Base-by-base conservation (phyloP, 805 yeast species). In the Trichomonascus vanleenenianus region DNA sequence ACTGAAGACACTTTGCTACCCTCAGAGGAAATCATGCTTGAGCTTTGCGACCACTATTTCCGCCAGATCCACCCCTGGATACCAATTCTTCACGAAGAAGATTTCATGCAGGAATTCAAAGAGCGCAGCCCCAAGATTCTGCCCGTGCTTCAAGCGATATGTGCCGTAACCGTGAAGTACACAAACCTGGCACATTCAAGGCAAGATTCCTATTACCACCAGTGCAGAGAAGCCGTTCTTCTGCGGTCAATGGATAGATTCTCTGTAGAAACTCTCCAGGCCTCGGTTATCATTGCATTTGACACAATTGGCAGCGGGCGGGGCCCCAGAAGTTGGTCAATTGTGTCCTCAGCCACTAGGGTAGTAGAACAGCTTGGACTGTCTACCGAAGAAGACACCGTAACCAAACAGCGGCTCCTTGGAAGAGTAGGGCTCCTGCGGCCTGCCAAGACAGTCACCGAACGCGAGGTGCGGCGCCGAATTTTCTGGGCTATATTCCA, bases 31-130 rank as follows among this genome's bases (percentile, higher is more conserved):
- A 14, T 40, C 14, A 22, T 40, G 40, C 15, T 14, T 6, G 15
- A 22, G 18, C 30, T 45, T 3, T 16, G 43, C 9, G 37, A 33
- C 22, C n/a, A 41, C 22, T 45, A 39, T 30, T 45, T 45, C 16
- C n/a, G 18, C 7, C 34, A 19, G 8, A 30, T 45, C 16, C 49
- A 46, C 16, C 49, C 49, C 2, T 46, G 44, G 44, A 46, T 46
- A 15, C 49, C 49, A 3, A 46, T 46, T 30, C 22, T 46, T 4
- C 49, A 42, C 30, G 20, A 27, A 20, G 12, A 12, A 32, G 12
- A 32, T 30, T 18, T 40, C 19, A 12, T 20, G 33, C 33, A 39
- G 25, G 43, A 27, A 30, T 10, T 32, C 14, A 8, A 14, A 33
- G 18, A 18, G 7, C 14, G 19, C 12, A 18, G 16, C 4, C 19